These are phyloP conservation scores for Candida gigantensis DNA, from an alignment of 1,139 yeast genomes.

Conservation along the genomic window DNA sequence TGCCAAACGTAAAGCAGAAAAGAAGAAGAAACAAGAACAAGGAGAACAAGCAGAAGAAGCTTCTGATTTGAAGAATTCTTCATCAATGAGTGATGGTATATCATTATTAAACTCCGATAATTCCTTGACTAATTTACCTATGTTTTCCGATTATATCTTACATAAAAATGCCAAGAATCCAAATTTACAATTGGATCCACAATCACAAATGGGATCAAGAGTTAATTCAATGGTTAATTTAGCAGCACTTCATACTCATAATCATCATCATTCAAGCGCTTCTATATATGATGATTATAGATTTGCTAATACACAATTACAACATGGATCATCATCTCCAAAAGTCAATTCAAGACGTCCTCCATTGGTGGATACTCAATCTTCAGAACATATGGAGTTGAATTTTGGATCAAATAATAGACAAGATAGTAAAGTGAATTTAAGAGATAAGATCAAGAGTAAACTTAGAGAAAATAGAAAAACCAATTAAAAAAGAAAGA, in stretches of 20 bases:
- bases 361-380: constrained; percentile 22
- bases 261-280: constrained; percentile 26
- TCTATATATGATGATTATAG: constrained; percentile 35
- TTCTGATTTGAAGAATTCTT: constrained; percentile 24
- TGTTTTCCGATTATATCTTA: constrained; percentile 50
- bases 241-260: no score
- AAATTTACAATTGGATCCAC: constrained; percentile 24
- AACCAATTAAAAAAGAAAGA: constrained; percentile 11
- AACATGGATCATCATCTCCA: constrained; percentile 10
- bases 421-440: constrained; percentile 16
- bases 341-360: constrained; percentile 11
- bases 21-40: constrained; percentile 16
- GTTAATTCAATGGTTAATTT: constrained; percentile 7
- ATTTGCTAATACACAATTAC: constrained; percentile 7
- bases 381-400: constrained; percentile 37
- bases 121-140: constrained; percentile 56
- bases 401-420: constrained; percentile 24
- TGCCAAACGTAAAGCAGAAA: constrained; percentile 26
- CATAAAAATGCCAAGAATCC: constrained; percentile 36
- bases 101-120: constrained; percentile 55
- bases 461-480: constrained; percentile 38
- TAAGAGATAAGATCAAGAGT: constrained; percentile 37
- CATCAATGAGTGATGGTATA: constrained; percentile 52
- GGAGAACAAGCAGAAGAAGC: constrained; percentile 9
- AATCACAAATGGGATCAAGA: constrained; percentile 19